Base-by-base conservation (phyloP, 371 early-diverging fungal species). In the Amoeboaphelidium occidentale region DNA sequence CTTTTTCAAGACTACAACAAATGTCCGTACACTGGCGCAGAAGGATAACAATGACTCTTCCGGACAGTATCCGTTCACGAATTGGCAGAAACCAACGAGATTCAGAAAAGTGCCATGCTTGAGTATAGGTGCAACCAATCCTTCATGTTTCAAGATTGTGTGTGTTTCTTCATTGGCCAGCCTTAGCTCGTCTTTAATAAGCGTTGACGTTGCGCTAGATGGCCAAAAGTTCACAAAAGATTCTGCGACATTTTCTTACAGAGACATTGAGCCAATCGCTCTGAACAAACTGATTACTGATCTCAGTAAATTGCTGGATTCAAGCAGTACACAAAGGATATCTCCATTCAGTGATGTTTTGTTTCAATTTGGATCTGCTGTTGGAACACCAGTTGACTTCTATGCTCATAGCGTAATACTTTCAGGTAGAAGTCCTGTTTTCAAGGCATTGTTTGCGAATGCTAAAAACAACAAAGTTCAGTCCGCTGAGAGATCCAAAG, bases 21-120 rank as follows among this genome's bases (percentile, higher is more conserved):
- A 49, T 13, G 46, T 48, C n/a, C 27, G 49, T 10, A 49, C 48
- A 17, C 44, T 49, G 13, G 49, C 43, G 3, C 49, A 49, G 25
- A 49, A 49, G 23, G 49, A 49, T 2, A 49, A 49, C 46, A 49
- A 49, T 22, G 49, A 49, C 14, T 49, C 49, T 41, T 49, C 49
- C 1, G 49, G 49, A 41, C 48, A 47, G 45, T 49, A 48, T 22
- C 49, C 49, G 23, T 49, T 49, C 3, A 24, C 43, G 13, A 10
- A n/a, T 0, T 49, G 49, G 49, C 23, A 2, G 44, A 49, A 49
- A 47, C 49, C 49, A 13, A 25, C 49, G 4, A 23, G 49, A 20
- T 49, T 49, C 49, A 41, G 49, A 22, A 41, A 47, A 25, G 49
- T 49, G 23, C 49, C 49, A 20, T 21, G 41, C 12, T 3, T 49